Percentiles rank a stretch among this genome's conserved stretches.
These are phyloP conservation scores for Acidiella bohemica DNA, from an alignment of 495 filamentous ascomycete species.

Conservation along the genomic window DNA sequence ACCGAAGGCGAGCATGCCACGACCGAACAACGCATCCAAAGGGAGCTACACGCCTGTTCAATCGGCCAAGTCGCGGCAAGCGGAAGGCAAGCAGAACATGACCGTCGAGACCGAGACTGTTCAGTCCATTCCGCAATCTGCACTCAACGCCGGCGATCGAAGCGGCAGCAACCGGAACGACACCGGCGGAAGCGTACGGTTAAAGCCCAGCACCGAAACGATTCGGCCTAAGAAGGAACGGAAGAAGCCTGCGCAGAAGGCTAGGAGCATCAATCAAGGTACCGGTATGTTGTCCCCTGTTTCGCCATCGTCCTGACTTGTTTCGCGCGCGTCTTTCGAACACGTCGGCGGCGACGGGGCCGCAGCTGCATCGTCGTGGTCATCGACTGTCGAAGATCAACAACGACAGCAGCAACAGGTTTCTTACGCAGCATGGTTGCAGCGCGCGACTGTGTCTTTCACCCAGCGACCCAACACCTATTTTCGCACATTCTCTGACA, in stretches of 20 bases:
- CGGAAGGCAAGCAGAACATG: constrained; percentile 79
- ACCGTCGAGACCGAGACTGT: constrained; percentile 97
- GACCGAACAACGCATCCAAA: constrained; percentile 21
- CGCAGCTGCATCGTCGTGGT: background rate
- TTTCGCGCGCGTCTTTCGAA: constrained; percentile 5
- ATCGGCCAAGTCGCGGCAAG: constrained; percentile 40
- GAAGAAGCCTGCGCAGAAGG: constrained; percentile 61
- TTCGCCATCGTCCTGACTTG: constrained; percentile 2
- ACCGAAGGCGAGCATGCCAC: constrained; percentile 21
- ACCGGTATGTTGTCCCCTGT: constrained; percentile 47
- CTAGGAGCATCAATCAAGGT: constrained; percentile 53
- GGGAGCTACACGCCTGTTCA: constrained; percentile 27
- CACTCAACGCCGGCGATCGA: constrained; percentile 55
- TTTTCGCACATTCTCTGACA: constrained; percentile 23
- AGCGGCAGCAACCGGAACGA: constrained; percentile 39
- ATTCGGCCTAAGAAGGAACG: constrained; percentile 87
- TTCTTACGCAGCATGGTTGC: background rate
- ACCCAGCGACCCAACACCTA: no score
- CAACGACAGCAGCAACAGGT: background rate
- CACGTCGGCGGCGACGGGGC: background rate
- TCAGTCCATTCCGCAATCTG: constrained; percentile 78
- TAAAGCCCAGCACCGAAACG: constrained; percentile 82
- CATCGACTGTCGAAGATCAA: constrained; percentile 4
- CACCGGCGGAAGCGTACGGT: constrained; percentile 58
- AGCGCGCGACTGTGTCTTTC: constrained; percentile 3